A percentile compares a stretch with the other conserved stretches of the same genome.
Evolutionary conservation across 345 rosid genomes (phyloP).

Genomic region (Aquilaria sinensis): DNA sequence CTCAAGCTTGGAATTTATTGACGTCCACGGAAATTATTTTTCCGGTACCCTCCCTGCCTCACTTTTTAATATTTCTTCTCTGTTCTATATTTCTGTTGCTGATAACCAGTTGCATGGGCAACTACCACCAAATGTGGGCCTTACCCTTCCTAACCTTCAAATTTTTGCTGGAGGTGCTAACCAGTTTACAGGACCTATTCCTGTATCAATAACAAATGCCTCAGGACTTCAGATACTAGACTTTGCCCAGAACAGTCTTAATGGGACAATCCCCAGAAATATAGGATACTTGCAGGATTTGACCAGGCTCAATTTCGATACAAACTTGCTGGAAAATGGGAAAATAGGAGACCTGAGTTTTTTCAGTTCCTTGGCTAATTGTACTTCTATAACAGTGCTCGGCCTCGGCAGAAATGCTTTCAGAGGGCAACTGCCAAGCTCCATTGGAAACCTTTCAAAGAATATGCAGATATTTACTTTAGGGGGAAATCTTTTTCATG

Average conservation of each 20-base stretch:
- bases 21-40: slow-evolving; percentile 14
- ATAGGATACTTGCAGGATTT: slow-evolving; percentile 14
- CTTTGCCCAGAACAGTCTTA: slow-evolving; percentile 11
- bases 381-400: slow-evolving; percentile 16
- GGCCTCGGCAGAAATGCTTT: slow-evolving; percentile 9
- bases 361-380: slow-evolving; percentile 19
- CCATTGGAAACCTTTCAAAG: slow-evolving; percentile 4
- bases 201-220: slow-evolving; percentile 20
- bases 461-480: background rate
- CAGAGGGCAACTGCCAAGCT: slow-evolving; percentile 24
- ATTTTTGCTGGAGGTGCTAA: slow-evolving; percentile 22
- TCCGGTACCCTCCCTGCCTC: slow-evolving; percentile 23
- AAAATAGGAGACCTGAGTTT: slow-evolving; percentile 21
- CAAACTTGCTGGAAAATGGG: slow-evolving; percentile 16
- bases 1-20: slow-evolving; percentile 9
- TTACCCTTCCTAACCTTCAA: slow-evolving; percentile 11
- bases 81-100: slow-evolving; percentile 9
- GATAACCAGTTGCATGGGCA: slow-evolving; percentile 22
- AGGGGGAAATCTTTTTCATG: slow-evolving; percentile 9
- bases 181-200: slow-evolving; percentile 22
- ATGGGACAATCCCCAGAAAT: slow-evolving; percentile 7
- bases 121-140: slow-evolving; percentile 15
- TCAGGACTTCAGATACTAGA: slow-evolving; percentile 21
- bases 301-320: slow-evolving; percentile 20
- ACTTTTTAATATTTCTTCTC: slow-evolving; percentile 24